phyloP scores from a whole-genome alignment of 805 yeast genomes.

The Kazachstania viticola region DNA sequence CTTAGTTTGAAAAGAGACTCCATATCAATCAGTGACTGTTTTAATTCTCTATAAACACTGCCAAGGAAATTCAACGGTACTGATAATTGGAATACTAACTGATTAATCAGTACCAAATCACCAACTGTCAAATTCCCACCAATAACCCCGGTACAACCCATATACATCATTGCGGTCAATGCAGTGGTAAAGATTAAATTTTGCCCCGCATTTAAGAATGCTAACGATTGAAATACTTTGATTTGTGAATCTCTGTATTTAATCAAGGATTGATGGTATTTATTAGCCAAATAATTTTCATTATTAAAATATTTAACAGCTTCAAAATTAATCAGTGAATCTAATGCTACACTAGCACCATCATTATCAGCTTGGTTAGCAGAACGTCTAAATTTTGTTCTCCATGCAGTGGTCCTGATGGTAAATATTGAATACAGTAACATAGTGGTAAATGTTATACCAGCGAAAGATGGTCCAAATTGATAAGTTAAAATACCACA shows the following conservation, averaged over 20 bases:
- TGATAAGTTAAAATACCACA: slow-evolving; percentile 90
- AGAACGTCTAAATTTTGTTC: slow-evolving; percentile 79
- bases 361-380: slow-evolving; percentile 90
- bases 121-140: slow-evolving; percentile 79
- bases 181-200: slow-evolving; percentile 77
- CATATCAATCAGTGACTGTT: slow-evolving; percentile 91
- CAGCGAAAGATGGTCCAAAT: slow-evolving; percentile 82
- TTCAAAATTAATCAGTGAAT: slow-evolving; percentile 87
- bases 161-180: slow-evolving; percentile 91
- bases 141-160: slow-evolving; percentile 93
- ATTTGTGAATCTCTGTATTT: slow-evolving; percentile 60
- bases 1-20: slow-evolving; percentile 85
- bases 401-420: slow-evolving; percentile 88
- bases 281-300: slow-evolving; percentile 65
- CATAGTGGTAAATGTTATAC: slow-evolving; percentile 82
- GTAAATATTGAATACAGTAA: slow-evolving; percentile 79
- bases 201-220: slow-evolving; percentile 70
- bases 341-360: slow-evolving; percentile 92
- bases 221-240: slow-evolving; percentile 75
- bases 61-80: slow-evolving; percentile 93
- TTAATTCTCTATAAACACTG: slow-evolving; percentile 87
- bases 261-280: slow-evolving; percentile 64
- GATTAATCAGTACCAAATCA: slow-evolving; percentile 88
- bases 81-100: slow-evolving; percentile 87
- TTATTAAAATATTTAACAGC: slow-evolving; percentile 92